Conservation (phyloP, 2,329 filamentous ascomycete species). For the Juglanconis juglandina region DNA sequence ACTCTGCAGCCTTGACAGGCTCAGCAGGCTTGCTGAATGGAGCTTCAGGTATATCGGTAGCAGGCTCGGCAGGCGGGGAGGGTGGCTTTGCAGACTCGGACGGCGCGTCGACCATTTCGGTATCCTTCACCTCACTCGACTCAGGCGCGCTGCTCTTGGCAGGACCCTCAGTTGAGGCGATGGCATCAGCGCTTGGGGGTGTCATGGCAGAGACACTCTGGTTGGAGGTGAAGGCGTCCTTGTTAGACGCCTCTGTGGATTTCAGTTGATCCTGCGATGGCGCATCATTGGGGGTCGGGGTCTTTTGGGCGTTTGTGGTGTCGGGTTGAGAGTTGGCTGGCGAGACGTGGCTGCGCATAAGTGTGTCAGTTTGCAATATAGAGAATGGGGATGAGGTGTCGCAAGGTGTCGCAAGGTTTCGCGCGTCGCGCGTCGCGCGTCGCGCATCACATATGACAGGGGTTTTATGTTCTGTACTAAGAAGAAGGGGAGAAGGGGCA, state of each 20-base stretch:
- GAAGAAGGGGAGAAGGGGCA: background rate
- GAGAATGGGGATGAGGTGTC: background rate
- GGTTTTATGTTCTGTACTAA: background rate
- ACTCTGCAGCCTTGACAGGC: background rate
- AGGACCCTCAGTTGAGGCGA: slow-evolving; percentile 4
- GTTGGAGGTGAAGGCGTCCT: slow-evolving; percentile 27
- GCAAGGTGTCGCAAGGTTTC: background rate
- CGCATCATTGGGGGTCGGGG: background rate
- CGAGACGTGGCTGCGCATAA: slow-evolving; percentile 20
- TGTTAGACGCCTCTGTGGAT: slow-evolving; percentile 19
- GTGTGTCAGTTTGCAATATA: slow-evolving; percentile 8
- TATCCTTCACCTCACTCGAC: slow-evolving; percentile 19
- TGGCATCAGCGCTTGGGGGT: slow-evolving; percentile 9
- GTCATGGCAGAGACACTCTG: slow-evolving; percentile 21
- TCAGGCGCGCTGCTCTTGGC: slow-evolving; percentile 9
- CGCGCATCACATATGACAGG: background rate
- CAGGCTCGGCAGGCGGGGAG: slow-evolving; percentile 13
- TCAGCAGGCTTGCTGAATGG: background rate
- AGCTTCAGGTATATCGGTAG: background rate
- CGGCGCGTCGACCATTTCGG: slow-evolving; percentile 30
- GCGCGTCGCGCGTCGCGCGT: no score
- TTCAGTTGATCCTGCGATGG: slow-evolving; percentile 7
- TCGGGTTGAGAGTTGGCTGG: slow-evolving; percentile 14
- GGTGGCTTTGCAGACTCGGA: slow-evolving; percentile 17
- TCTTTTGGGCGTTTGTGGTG: slow-evolving; percentile 6